These are phyloP conservation scores for Purpureocillium lavendulum DNA, from an alignment of 2,329 filamentous ascomycete species.

Conservation along the genomic window DNA sequence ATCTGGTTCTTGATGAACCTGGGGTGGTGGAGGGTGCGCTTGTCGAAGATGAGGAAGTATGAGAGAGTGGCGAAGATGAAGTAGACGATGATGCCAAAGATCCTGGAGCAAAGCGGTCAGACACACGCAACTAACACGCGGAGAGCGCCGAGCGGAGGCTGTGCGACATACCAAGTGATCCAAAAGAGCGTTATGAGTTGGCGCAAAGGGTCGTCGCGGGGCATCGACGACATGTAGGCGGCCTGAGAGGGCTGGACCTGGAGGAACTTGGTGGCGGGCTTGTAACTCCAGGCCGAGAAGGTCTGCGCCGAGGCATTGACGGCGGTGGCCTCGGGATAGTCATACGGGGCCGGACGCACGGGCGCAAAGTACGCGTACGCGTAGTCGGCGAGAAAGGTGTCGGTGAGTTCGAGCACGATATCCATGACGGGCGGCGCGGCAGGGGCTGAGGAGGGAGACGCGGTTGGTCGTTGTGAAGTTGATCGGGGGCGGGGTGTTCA, in stretches of 20 bases:
- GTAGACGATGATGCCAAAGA: constrained; percentile 80
- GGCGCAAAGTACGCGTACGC: constrained; percentile 69
- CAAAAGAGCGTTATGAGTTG: constrained; percentile 70
- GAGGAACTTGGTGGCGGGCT: constrained; percentile 65
- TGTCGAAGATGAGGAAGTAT: constrained; percentile 86
- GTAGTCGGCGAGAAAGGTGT: constrained; percentile 75
- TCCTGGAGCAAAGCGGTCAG: constrained; percentile 39
- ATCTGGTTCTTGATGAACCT: constrained; percentile 96
- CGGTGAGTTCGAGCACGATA: constrained; percentile 77
- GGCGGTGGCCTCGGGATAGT: constrained; percentile 37
- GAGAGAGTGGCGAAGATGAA: constrained; percentile 77
- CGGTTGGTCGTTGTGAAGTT: too few species aligned
- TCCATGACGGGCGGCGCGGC: constrained; percentile 56
- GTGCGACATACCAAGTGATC: constrained; percentile 68
- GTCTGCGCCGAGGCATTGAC: constrained; percentile 46
- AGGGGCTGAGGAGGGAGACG: too few species aligned
- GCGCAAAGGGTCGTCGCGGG: constrained; percentile 68
- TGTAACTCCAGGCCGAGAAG: constrained; percentile 58
- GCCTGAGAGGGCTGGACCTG: constrained; percentile 61
- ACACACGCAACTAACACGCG: neutral
- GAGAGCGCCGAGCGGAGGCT: neutral
- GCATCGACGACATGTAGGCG: constrained; percentile 71
- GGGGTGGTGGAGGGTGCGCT: constrained; percentile 78
- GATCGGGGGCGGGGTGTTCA: too few species aligned
- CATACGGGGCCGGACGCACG: constrained; percentile 41